These are phyloP conservation scores for Diaporthe ampelina DNA, from an alignment of 2,329 filamentous ascomycete genomes.

Conservation along the genomic window DNA sequence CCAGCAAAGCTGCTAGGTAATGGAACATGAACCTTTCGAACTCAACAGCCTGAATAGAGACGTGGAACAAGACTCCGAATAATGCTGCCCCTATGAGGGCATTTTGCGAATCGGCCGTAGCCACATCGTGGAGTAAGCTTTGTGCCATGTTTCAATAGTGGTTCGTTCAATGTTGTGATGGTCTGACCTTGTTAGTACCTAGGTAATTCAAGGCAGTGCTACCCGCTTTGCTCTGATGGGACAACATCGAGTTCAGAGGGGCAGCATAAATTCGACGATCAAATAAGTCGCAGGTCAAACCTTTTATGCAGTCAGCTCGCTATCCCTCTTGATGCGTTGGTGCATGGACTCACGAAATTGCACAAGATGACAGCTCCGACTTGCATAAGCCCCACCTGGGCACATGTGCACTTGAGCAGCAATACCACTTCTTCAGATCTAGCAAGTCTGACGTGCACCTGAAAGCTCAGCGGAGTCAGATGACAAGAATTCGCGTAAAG, in stretches of 20 bases:
- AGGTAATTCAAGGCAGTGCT: background rate
- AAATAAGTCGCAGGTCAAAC: background rate
- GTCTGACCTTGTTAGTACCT: background rate
- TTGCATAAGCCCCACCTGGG: background rate
- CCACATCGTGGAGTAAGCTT: background rate
- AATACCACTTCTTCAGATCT: background rate
- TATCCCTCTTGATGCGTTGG: background rate
- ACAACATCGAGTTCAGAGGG: background rate
- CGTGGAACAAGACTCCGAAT: slow-evolving; percentile 12
- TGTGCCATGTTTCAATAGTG: background rate
- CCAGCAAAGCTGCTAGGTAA: slow-evolving; percentile 9
- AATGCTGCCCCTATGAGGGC: background rate
- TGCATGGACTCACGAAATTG: background rate
- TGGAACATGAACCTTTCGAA: slow-evolving; percentile 28
- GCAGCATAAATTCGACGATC: background rate
- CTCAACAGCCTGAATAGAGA: slow-evolving; percentile 16
- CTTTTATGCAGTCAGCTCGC: slow-evolving; percentile 6
- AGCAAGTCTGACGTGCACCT: background rate
- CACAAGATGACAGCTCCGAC: background rate
- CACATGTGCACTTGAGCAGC: too few relatives aligned
- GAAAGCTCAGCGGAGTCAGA: background rate
- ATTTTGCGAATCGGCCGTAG: background rate
- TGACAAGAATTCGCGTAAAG: too few relatives aligned
- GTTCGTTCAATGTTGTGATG: background rate
- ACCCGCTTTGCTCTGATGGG: background rate